These are phyloP conservation scores for Podospora tetraspora DNA, from an alignment of 495 filamentous ascomycete genomes.

Conservation along the genomic window DNA sequence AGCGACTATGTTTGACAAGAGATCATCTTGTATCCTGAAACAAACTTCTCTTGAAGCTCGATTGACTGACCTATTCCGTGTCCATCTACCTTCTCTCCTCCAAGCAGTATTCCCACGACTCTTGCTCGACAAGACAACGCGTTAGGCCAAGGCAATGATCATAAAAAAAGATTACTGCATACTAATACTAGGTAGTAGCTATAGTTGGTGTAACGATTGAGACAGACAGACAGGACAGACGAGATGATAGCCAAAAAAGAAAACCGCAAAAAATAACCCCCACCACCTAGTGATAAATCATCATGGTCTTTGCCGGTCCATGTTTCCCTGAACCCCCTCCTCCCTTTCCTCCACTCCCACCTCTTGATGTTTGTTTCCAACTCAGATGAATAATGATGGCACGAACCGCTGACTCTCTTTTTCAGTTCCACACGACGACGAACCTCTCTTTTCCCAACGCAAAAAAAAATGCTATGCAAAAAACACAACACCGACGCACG, in stretches of 20 bases:
- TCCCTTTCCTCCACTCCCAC: neutral
- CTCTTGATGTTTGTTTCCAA: neutral
- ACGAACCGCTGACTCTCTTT: neutral
- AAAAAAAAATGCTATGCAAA: neutral
- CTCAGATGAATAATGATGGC: neutral
- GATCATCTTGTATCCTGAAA: neutral
- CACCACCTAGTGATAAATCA: neutral
- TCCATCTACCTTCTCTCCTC: neutral
- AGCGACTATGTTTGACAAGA: neutral
- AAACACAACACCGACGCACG: neutral
- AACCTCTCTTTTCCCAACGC: neutral
- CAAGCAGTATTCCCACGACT: too few species aligned
- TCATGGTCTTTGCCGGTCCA: neutral
- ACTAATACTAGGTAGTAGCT: neutral
- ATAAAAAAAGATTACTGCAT: neutral
- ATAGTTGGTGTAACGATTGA: neutral
- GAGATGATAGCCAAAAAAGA: neutral
- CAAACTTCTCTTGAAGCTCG: neutral
- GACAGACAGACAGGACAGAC: neutral
- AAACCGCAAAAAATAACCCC: neutral
- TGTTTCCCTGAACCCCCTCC: neutral
- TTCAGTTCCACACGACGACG: neutral
- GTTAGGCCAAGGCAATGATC: neutral
- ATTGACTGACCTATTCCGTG: neutral
- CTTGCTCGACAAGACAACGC: neutral